Base-by-base conservation (phyloP, 1,284 basidiomycete species). In the Pyrrhoderma noxium region DNA sequence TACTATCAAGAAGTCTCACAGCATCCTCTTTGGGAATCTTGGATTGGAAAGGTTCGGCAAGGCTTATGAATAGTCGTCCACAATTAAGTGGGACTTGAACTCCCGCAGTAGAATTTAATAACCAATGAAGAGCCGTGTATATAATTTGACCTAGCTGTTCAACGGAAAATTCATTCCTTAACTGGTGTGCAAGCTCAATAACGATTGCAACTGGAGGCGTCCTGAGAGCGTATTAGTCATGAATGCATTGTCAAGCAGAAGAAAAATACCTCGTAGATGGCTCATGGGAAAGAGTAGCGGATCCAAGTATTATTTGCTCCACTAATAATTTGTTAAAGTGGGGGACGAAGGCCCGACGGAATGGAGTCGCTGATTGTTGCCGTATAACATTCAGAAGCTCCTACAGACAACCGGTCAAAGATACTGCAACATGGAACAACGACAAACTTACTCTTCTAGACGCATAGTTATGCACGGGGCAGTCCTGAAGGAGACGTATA, bases 381-480 rank as follows among this genome's bases (percentile, higher is more conserved):
- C 96, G 82, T 44, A 95, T 87, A 2, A 95, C 93, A 9, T 95
- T 85, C 66, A 97, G 82, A 38, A 99, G 73, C 66, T 99, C 96
- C 88, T 94, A 63, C 18, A 19, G 59, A 56, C 23, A 51, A 52
- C 36, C 40, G 36, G 34, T 46, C 38, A 23, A 13, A 31, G 22
- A 45, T 3, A 18, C 13, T 49, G 9, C 51, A 21, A 36, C 31
- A 13, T 25, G 11, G n/a, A 38, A 9, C 16, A 19, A 19, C 27
- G 41, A 27, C 39, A 27, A 43, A 16, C 65, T 52, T 51, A 82
- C 89, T 73, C 89, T 90, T 65, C 92, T 76, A 11, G 88, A 80
- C 14, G 80, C 72, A n/a, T 92, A 85, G 5, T 86, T 85, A 62
- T 89, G 91, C 0, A 88, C 77, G 18, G 96, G 95, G 61, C 93